Conservation (phyloP, 2,329 filamentous ascomycete genomes). For the Myriosclerotinia duriaeana region DNA sequence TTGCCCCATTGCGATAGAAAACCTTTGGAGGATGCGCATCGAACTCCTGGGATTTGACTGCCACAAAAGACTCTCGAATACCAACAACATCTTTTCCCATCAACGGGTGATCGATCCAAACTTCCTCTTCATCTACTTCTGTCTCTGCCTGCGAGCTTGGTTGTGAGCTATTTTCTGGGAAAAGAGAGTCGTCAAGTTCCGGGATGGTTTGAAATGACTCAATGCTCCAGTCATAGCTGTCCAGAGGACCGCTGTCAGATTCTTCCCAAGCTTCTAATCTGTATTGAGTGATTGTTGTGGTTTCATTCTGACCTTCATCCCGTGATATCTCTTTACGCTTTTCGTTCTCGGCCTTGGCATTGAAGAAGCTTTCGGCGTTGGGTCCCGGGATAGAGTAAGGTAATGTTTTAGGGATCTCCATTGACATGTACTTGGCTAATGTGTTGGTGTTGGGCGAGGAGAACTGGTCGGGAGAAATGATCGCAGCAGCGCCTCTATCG, state of each 20-base stretch:
- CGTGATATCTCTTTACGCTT: no score
- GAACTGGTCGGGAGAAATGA: neutral
- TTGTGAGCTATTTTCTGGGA: neutral
- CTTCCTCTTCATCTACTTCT: neutral
- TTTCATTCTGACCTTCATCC: neutral
- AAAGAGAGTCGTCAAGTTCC: neutral
- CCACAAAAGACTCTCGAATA: neutral
- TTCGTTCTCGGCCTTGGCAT: neutral
- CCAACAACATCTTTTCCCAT: conserved; percentile 4
- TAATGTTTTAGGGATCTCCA: neutral
- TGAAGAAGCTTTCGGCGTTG: neutral
- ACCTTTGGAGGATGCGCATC: neutral
- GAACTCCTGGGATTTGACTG: neutral
- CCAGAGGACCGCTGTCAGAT: neutral
- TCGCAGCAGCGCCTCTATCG: neutral
- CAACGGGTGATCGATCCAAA: neutral
- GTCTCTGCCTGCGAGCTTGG: neutral
- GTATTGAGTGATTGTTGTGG: neutral
- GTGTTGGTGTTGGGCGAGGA: neutral
- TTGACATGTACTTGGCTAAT: neutral
- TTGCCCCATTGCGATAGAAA: neutral
- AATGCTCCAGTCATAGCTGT: neutral
- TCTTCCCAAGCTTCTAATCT: neutral
- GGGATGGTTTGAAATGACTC: neutral
- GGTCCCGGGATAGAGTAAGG: neutral